Percentiles rank a stretch among this genome's conserved stretches.
phyloP scores from a whole-genome alignment of 2,329 filamentous ascomycete genomes.

The Verticillium longisporum region DNA sequence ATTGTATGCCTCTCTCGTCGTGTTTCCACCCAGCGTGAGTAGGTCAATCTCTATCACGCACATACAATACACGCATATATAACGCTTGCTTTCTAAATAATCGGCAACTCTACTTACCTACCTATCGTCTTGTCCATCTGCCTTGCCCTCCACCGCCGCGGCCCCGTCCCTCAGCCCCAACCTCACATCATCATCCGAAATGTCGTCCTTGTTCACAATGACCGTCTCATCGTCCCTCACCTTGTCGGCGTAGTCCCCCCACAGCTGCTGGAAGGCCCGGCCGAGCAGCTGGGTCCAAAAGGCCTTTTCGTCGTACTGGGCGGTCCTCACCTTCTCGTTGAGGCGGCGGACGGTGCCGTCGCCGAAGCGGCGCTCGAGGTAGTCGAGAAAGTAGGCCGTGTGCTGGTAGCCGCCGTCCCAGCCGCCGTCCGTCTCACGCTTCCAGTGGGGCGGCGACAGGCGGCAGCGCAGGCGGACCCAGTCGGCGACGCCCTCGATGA shows the following conservation, averaged over 20 bases:
- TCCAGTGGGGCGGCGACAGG: conserved; percentile 80
- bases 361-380: conserved; percentile 64
- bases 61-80: too few relatives aligned
- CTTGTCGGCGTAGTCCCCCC: conserved; percentile 59
- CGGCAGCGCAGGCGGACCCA: conserved; percentile 76
- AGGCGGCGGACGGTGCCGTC: conserved; percentile 53
- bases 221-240: conserved; percentile 13
- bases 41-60: too few relatives aligned
- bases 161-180: neutral
- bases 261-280: conserved; percentile 59
- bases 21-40: too few relatives aligned
- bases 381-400: conserved; percentile 87
- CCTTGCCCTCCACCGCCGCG: neutral
- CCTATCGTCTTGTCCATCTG: neutral
- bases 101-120: neutral
- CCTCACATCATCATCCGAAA: conserved; percentile 9
- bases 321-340: conserved; percentile 60
- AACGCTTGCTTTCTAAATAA: too few relatives aligned
- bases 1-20: too few relatives aligned
- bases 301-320: conserved; percentile 54
- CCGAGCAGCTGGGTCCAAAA: conserved; percentile 68
- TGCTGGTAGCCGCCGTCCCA: conserved; percentile 90
- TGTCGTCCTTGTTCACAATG: conserved; percentile 15
- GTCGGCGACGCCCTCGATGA: conserved; percentile 89
- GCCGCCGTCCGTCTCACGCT: conserved; percentile 43